These are phyloP conservation scores for Papilionanthe hybrid DNA, from an alignment of 116 monocot species.

Conservation along the genomic window DNA sequence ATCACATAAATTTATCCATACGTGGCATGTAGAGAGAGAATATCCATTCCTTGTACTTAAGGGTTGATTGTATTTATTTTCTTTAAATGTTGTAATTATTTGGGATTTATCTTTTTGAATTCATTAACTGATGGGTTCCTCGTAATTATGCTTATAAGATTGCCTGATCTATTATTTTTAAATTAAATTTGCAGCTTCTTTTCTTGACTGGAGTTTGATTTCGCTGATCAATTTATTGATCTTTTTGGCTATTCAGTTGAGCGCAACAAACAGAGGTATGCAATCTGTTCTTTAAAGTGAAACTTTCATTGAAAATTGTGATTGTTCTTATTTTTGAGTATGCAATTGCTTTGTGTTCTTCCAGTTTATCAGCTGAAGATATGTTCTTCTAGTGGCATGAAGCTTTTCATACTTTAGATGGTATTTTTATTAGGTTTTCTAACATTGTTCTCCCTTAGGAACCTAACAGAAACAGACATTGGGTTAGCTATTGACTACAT, in stretches of 20 bases:
- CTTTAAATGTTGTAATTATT: no score
- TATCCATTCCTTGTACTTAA: no score
- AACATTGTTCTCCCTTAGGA: slow-evolving; percentile 1
- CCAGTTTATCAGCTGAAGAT: neutral
- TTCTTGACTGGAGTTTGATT: slow-evolving; percentile 64
- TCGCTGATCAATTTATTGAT: slow-evolving; percentile 65
- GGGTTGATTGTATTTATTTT: no score
- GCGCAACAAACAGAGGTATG: slow-evolving; percentile 46
- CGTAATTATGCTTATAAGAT: no score
- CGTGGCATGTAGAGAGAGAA: no score
- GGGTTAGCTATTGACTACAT: no score
- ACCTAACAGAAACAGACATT: no score
- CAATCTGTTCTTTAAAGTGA: neutral
- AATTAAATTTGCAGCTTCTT: slow-evolving; percentile 30
- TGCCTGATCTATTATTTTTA: no score
- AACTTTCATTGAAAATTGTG: neutral
- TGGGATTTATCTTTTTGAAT: no score
- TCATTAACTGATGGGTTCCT: no score
- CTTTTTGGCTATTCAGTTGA: slow-evolving; percentile 49
- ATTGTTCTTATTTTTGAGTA: neutral
- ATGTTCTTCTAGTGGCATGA: neutral
- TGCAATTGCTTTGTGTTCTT: neutral
- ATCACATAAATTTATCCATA: no score
- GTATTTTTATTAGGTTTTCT: neutral
- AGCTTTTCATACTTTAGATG: neutral